Conservation (phyloP, 345 rosid genomes). For the Toxicodendron radicans region DNA sequence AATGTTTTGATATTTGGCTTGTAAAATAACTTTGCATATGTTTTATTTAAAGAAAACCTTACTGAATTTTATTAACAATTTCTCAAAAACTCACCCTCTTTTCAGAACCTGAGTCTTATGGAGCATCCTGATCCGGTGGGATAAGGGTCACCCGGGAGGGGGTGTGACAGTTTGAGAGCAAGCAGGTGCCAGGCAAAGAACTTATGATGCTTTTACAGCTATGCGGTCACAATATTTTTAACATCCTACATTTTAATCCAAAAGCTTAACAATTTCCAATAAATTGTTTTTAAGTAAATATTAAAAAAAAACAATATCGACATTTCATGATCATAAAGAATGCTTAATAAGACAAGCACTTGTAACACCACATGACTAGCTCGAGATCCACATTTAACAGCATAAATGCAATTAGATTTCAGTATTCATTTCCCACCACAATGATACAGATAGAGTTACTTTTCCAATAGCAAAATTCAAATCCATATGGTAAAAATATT, state of each 20-base stretch:
- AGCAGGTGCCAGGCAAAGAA: background rate
- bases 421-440: background rate
- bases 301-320: too few relatives aligned
- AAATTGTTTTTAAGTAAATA: background rate
- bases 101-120: too few relatives aligned
- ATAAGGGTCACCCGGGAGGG: too few relatives aligned
- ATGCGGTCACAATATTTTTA: background rate
- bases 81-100: too few relatives aligned
- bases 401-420: background rate
- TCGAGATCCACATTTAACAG: background rate
- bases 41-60: too few relatives aligned
- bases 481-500: background rate
- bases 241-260: too few relatives aligned
- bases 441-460: background rate
- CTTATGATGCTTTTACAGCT: background rate
- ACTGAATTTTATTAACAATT: too few relatives aligned
- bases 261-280: background rate
- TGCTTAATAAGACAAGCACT: background rate
- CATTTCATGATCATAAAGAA: background rate
- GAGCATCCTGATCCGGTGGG: too few relatives aligned
- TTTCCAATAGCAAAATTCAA: background rate
- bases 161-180: background rate
- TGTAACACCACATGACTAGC: background rate
- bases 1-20: too few relatives aligned
- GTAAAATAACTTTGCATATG: too few relatives aligned